phyloP scores from a whole-genome alignment of 2,329 filamentous ascomycete genomes.

The Ophiocordyceps camponoti-floridani region DNA sequence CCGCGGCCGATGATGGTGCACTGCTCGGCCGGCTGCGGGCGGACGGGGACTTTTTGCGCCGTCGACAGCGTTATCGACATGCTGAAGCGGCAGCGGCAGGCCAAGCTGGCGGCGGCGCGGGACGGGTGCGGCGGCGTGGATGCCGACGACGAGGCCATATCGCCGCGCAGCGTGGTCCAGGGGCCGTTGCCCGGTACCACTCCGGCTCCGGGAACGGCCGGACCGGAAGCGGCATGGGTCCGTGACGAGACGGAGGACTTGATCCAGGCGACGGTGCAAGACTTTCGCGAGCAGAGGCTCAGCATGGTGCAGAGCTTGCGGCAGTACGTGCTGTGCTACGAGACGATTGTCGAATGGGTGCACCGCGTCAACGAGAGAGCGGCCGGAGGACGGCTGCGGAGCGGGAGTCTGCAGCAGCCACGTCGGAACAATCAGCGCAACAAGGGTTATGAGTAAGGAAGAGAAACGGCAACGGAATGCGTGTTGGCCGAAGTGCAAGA shows the following conservation, averaged over 20 bases:
- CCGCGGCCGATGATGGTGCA: slow-evolving; percentile 72
- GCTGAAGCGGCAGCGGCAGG: slow-evolving; percentile 64
- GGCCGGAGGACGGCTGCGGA: slow-evolving; percentile 9
- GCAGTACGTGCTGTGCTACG: slow-evolving; percentile 93
- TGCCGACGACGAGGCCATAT: slow-evolving; percentile 9
- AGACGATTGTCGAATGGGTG: slow-evolving; percentile 83
- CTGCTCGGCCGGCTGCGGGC: slow-evolving; percentile 88
- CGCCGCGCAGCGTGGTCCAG: slow-evolving; percentile 7
- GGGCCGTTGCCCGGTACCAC: neutral
- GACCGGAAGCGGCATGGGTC: slow-evolving; percentile 35
- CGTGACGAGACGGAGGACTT: slow-evolving; percentile 55
- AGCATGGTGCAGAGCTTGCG: slow-evolving; percentile 94
- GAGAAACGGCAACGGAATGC: too few relatives aligned
- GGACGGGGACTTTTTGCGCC: slow-evolving; percentile 91
- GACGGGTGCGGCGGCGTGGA: neutral
- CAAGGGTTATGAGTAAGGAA: too few relatives aligned
- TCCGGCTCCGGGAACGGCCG: neutral
- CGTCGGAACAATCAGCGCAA: slow-evolving; percentile 1
- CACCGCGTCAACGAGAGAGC: slow-evolving; percentile 24
- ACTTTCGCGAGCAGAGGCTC: slow-evolving; percentile 72
- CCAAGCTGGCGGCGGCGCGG: slow-evolving; percentile 9
- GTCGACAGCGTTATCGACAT: slow-evolving; percentile 93
- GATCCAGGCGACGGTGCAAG: slow-evolving; percentile 73
- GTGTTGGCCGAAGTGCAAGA: too few relatives aligned
- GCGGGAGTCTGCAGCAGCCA: slow-evolving; percentile 14